A percentile compares a stretch with the other conserved stretches of the same genome.
phyloP scores from a whole-genome alignment of 306 rosid genomes.

The Cicer judaicum region DNA sequence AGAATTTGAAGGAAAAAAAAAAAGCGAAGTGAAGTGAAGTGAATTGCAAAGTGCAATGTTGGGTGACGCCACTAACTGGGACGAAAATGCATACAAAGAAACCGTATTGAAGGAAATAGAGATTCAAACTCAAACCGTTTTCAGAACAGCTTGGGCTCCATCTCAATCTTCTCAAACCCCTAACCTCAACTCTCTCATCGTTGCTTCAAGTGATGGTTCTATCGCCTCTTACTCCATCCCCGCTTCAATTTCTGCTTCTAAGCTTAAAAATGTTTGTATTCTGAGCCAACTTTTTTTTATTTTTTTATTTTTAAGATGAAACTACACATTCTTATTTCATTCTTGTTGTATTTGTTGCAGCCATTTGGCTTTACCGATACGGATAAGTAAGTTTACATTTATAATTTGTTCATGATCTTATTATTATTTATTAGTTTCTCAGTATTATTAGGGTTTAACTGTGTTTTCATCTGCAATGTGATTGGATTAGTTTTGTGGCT shows the following conservation, averaged over 20 bases:
- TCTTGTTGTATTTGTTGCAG: conserved; percentile 52
- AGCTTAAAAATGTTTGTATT: conserved; percentile 49
- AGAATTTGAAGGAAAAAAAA: not conserved
- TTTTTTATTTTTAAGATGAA: not conserved
- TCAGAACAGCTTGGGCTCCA: conserved; percentile 88
- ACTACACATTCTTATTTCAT: conserved; percentile 16
- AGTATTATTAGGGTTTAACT: conserved; percentile 29
- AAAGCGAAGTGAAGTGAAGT: not conserved
- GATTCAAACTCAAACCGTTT: conserved; percentile 82
- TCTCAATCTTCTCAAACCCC: conserved; percentile 48
- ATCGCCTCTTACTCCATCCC: conserved; percentile 77
- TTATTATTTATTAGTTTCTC: conserved; percentile 3
- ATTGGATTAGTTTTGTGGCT: conserved; percentile 61
- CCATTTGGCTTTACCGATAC: conserved; percentile 55
- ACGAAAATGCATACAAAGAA: conserved; percentile 80
- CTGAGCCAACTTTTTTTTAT: not conserved
- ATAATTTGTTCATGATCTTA: not conserved
- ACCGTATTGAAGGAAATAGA: conserved; percentile 68
- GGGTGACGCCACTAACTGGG: conserved; percentile 89
- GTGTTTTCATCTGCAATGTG: conserved; percentile 44
- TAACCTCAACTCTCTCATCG: conserved; percentile 64
- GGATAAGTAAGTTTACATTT: conserved; percentile 56
- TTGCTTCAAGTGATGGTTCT: conserved; percentile 88
- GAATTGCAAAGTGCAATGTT: conserved; percentile 52
- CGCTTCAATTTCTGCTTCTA: conserved; percentile 57